A percentile compares a stretch with the other conserved stretches of the same genome.
These are phyloP conservation scores for Cordyceps cicadae DNA, from an alignment of 2,329 filamentous ascomycete genomes.

Conservation along the genomic window DNA sequence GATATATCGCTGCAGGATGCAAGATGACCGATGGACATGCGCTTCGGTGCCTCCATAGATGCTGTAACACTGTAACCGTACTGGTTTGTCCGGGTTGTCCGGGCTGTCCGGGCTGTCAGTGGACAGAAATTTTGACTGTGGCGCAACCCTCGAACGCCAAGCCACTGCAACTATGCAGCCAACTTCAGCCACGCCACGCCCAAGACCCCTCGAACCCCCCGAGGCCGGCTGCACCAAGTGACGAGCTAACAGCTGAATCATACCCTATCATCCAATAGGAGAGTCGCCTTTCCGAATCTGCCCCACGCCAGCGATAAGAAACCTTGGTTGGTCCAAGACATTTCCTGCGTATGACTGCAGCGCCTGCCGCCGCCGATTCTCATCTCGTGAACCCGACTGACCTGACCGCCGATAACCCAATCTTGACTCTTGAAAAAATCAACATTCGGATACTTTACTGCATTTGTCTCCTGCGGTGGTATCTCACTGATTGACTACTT, in stretches of 20 bases:
- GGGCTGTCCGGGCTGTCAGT: too few species aligned
- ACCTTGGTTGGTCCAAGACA: not conserved
- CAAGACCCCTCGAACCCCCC: not conserved
- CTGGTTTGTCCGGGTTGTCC: too few species aligned
- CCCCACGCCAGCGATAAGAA: slow-evolving; percentile 9
- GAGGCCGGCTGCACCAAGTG: slow-evolving; percentile 6
- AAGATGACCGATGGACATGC: not conserved
- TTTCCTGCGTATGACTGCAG: slow-evolving; percentile 3
- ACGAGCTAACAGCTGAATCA: not conserved
- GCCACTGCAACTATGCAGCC: not conserved
- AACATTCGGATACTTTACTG: not conserved
- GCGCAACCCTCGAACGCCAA: not conserved
- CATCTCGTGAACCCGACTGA: slow-evolving; percentile 3
- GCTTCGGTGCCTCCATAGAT: not conserved
- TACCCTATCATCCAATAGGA: slow-evolving; percentile 1
- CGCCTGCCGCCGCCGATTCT: not conserved
- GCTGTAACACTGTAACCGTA: not conserved
- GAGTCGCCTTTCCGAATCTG: not conserved
- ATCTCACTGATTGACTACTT: not conserved
- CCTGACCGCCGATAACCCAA: not conserved
- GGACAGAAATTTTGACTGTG: not conserved
- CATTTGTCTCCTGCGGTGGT: not conserved
- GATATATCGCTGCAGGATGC: not conserved
- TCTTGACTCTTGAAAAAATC: not conserved
- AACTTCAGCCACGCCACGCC: not conserved